Conservation (phyloP, 805 yeast genomes). For the Starmerella roubikii region DNA sequence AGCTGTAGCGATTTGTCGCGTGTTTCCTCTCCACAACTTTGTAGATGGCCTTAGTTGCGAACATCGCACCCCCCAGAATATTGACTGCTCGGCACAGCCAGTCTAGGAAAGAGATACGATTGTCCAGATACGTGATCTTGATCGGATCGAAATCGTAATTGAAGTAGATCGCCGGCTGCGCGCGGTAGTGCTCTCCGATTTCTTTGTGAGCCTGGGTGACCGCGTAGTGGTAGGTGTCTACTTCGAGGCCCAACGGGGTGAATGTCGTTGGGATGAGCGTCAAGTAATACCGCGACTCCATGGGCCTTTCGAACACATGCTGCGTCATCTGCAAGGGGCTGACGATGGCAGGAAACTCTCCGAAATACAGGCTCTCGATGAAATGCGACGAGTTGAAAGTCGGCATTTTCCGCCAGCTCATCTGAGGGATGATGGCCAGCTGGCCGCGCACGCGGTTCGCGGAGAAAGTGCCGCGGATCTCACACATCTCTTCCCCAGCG, state of each 20-base stretch:
- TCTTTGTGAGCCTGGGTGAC: neutral
- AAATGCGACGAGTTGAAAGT: slow-evolving; percentile 42
- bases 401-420: neutral
- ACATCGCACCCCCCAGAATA: slow-evolving; percentile 64
- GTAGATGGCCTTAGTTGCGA: slow-evolving; percentile 7
- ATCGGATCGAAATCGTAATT: slow-evolving; percentile 84
- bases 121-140: slow-evolving; percentile 52
- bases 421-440: slow-evolving; percentile 56
- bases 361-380: slow-evolving; percentile 78
- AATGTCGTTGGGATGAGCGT: slow-evolving; percentile 76
- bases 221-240: slow-evolving; percentile 82
- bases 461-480: slow-evolving; percentile 67
- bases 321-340: slow-evolving; percentile 80
- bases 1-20: neutral
- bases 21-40: neutral
- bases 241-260: slow-evolving; percentile 42
- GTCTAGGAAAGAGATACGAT: slow-evolving; percentile 60
- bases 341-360: slow-evolving; percentile 70
- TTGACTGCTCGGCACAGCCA: slow-evolving; percentile 70
- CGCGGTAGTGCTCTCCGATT: neutral
- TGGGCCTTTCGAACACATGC: slow-evolving; percentile 34
- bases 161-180: slow-evolving; percentile 63
- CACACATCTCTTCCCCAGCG: slow-evolving; percentile 42
- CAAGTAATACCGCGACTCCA: slow-evolving; percentile 49
- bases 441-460: slow-evolving; percentile 79